Conservation (phyloP, 768 basidiomycete genomes). For the Collybiopsis confluens region DNA sequence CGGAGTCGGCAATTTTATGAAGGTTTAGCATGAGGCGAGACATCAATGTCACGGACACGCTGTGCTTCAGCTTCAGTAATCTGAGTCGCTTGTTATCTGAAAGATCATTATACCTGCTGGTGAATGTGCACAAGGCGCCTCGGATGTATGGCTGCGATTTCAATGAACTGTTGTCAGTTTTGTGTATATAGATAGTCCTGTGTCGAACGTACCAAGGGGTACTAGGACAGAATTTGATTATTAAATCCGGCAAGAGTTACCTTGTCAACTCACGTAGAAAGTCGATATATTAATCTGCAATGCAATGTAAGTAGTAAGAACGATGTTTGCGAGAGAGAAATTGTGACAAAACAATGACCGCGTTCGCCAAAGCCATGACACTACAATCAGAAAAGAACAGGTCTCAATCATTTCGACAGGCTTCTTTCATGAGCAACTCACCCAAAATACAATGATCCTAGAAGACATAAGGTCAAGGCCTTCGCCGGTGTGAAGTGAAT, state of each 20-base stretch:
- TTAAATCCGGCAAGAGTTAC: not conserved
- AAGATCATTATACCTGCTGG: not conserved
- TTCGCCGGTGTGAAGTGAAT: not conserved
- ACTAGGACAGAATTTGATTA: not conserved
- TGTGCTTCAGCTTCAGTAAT: not conserved
- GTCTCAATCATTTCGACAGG: not conserved
- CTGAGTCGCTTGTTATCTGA: not conserved
- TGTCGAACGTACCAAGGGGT: not conserved
- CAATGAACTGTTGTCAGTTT: not conserved
- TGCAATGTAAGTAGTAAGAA: too few species aligned
- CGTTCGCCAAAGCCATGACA: slow-evolving; percentile 8
- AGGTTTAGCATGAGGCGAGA: slow-evolving; percentile 8
- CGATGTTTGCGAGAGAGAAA: too few species aligned
- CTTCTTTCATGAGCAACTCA: not conserved
- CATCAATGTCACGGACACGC: slow-evolving; percentile 8
- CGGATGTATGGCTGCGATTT: not conserved
- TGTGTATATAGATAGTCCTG: not conserved
- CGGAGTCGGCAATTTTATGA: slow-evolving; percentile 3
- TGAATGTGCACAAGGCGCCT: slow-evolving; percentile 2
- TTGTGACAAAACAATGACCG: too few species aligned
- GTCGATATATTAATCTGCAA: slow-evolving; percentile 4
- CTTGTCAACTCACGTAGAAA: slow-evolving; percentile 1
- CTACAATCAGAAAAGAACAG: not conserved
- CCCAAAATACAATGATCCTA: slow-evolving; percentile 8
- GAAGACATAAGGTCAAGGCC: not conserved